Evolutionary conservation across 257 asterid genomes (phyloP), one percentile per base, ranked within the genome.

Genomic region (Vinca minor): DNA sequence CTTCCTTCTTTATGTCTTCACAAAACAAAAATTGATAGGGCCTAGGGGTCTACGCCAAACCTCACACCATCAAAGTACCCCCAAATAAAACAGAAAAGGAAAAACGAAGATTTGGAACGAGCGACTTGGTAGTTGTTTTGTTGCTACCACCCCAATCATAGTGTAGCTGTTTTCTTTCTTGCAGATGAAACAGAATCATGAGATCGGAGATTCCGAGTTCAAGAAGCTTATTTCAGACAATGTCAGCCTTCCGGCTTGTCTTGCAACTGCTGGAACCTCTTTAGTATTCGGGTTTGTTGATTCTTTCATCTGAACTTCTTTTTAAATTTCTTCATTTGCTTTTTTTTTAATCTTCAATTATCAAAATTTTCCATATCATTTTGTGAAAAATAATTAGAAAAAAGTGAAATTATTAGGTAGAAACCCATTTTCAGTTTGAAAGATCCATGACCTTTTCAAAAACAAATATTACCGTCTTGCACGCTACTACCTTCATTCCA

Each of bases 221-320:
- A 80, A 78, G 75, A 86, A 78, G 81, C 88, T 88, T 39, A 85
- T 81, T 70, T 77, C 84, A 1, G 83, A 86, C 45, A 64, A 80
- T 41, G 80, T 91, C 56, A 88, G 92, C 74, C 50, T 88, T 66
- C 94, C 96, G 5, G 86, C 95, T 70, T 81, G 88, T 77, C 77
- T 82, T 71, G 98, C 98, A 49, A 86, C 98, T 66, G 98, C 95
- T 66, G 98, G 98, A 71, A 91, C 98, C 34, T 76, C 87, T 63
- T 79, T 91, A 61, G 67, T 86, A 64, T 67, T 91, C 23, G 98
- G 98, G 96, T 91, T 32, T 69, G 95, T 80, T 38, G 32, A 17
- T 42, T 62, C 47, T 38, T 58, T 41, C 45, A 38, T 36, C 59
- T 12, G 38, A 5, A 34, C 12, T 7, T 49, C 26, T 42, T 25